These are phyloP conservation scores for Penicillium steckii DNA, from an alignment of 495 filamentous ascomycete species.

Conservation along the genomic window DNA sequence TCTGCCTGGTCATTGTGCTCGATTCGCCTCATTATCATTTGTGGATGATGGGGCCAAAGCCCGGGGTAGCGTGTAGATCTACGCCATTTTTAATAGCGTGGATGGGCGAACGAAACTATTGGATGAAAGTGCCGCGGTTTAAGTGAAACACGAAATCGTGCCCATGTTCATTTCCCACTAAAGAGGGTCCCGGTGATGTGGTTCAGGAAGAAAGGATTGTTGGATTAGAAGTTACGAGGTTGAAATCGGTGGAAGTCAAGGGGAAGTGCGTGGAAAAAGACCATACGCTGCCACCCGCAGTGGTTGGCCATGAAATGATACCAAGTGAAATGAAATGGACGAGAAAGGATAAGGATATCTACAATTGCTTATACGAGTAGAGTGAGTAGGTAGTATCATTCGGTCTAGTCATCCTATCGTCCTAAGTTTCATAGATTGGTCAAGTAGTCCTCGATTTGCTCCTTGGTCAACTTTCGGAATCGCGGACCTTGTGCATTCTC, in stretches of 20 bases:
- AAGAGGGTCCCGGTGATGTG: background rate
- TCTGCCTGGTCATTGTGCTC: background rate
- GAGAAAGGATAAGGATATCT: slow-evolving; percentile 20
- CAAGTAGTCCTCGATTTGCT: slow-evolving; percentile 98
- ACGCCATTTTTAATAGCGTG: slow-evolving; percentile 3
- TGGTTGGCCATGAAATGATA: slow-evolving; percentile 6
- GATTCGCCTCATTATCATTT: background rate
- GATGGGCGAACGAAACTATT: background rate
- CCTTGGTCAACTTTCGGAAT: slow-evolving; percentile 93
- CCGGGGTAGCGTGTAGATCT: slow-evolving; percentile 5
- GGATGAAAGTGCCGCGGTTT: background rate
- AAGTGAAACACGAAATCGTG: background rate
- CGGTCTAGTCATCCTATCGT: slow-evolving; percentile 16
- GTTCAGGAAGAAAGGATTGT: background rate
- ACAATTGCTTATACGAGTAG: slow-evolving; percentile 20
- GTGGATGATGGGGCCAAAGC: slow-evolving; percentile 3
- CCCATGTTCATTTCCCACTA: background rate
- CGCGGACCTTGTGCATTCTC: slow-evolving; percentile 85
- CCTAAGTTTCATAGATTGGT: slow-evolving; percentile 75
- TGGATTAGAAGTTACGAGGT: background rate
- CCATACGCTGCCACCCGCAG: slow-evolving; percentile 2
- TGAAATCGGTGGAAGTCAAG: background rate
- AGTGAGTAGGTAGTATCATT: slow-evolving; percentile 19
- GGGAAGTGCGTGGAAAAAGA: no score
- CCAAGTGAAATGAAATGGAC: background rate